Evolutionary conservation across 2,329 filamentous ascomycete species (phyloP), one percentile per base, ranked within the genome.

Genomic region (Paecilomyces fulvus): DNA sequence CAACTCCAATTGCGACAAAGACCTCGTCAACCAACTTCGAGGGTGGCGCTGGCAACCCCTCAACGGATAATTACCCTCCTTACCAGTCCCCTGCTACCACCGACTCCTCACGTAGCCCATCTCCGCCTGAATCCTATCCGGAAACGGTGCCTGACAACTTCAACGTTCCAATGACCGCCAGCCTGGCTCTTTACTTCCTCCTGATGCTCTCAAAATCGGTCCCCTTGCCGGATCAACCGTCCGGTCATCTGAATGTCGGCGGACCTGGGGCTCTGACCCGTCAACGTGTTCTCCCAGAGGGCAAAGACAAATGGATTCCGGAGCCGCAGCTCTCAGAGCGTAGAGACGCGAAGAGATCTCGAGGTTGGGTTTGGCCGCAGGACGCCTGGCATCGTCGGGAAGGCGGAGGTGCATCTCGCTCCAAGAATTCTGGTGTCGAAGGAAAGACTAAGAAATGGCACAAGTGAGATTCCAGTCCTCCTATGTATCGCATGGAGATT

Each of bases 161-260:
- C 53, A 30, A 65, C 51, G 69, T 62, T 9, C 72, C 73, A 11
- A 70, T 86, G 75, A 86, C 83, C 0, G 82, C 80, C 12, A 78
- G 76, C 3, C 67, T 87, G 21, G 84, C 83, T 0, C 72, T 87
- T 6, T 87, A 84, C 74, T 86, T 84, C 63, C 69, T 87, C 14
- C 80, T 86, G 56, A 85, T 86, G 82, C 78, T 86, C 3, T 82
- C 83, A 23, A 84, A 84, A 66, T 79, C 83, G 55, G 76, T 79
- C 46, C 80, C 83, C 1, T 73, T 87, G 37, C 80, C 80, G 1
- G 77, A 78, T 3, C 83, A 86, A 57, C 71, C 73, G 49, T 77
- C 79, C 12, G 83, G 81, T 68, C 78, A 79, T 61, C 76, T 86
- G 70, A 83, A 86, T 54, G 80, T 85, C 21, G 83, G 83, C 8